A percentile compares a stretch with the other conserved stretches of the same genome.
These are phyloP conservation scores for Pyronema domesticum DNA, from an alignment of 495 filamentous ascomycete genomes.

Conservation along the genomic window DNA sequence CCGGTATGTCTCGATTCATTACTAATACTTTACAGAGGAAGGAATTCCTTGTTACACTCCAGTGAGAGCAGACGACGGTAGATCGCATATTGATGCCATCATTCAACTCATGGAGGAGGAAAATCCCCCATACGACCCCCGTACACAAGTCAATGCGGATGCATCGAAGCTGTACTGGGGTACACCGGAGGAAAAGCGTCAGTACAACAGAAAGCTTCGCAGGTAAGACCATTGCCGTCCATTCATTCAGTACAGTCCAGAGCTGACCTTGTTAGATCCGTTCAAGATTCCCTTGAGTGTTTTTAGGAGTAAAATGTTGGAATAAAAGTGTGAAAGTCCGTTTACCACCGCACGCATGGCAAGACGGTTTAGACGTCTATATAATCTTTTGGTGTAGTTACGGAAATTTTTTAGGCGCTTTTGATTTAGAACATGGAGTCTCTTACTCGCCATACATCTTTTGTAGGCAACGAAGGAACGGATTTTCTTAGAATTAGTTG, in stretches of 20 bases:
- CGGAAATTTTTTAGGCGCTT: too few species aligned
- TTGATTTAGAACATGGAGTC: too few species aligned
- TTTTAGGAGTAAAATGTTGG: background rate
- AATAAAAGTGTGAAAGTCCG: too few species aligned
- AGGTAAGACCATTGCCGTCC: slow-evolving; percentile 10
- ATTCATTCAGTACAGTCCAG: background rate
- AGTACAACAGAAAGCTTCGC: slow-evolving; percentile 67
- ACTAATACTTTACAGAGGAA: slow-evolving; percentile 26
- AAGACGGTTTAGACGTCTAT: too few species aligned
- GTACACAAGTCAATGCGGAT: slow-evolving; percentile 73
- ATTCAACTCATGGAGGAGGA: slow-evolving; percentile 74
- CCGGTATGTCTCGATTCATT: background rate
- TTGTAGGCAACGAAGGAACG: too few species aligned
- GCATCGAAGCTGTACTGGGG: slow-evolving; percentile 84
- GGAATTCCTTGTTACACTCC: slow-evolving; percentile 76
- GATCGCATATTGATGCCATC: slow-evolving; percentile 70
- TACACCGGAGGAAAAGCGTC: slow-evolving; percentile 51
- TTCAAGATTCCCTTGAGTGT: slow-evolving; percentile 18
- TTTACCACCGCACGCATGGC: too few species aligned
- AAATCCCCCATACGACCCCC: slow-evolving; percentile 70
- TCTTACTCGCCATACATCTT: too few species aligned
- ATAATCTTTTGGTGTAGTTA: too few species aligned
- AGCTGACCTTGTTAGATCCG: slow-evolving; percentile 12
- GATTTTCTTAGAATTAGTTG: too few species aligned
- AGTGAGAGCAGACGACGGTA: slow-evolving; percentile 54